Base-by-base conservation (phyloP, 2,329 filamentous ascomycete genomes). In the Cytospora schulzeri region DNA sequence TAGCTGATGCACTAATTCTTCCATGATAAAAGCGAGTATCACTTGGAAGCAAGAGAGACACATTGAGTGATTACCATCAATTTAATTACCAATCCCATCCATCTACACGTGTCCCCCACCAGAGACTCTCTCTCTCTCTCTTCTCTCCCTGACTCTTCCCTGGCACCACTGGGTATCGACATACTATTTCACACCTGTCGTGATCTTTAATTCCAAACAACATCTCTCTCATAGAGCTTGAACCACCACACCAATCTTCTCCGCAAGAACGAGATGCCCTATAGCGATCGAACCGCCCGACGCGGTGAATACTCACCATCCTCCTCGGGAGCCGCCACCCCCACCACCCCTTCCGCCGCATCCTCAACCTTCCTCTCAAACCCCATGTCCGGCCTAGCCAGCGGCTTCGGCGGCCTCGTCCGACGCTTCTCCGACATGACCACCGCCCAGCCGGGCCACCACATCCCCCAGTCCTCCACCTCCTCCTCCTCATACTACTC, bases 371-470 rank as follows among this genome's bases (percentile, higher is more conserved):
- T 71, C 56, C 68, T 76, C 29, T 66, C 75, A 22, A 71, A 68
- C 24, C 75, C 75, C 29, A 69, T 78, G 38, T 76, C 76, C 55
- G 73, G 69, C 28, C 69, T 78, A 26, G 76, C 75, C 62, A 73
- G 68, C 67, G 81, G 83, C 75, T 83, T 81, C 71, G 86, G 86
- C 38, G 88, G 88, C 22, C 80, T 92, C 59, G 85, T 91, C 68
- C 85, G 90, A 41, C 88, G 89, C 66, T 85, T 92, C 70, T 87
- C 82, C 14, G 83, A 85, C 48, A 62, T 74, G 75, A 65, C 71
- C 73, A 66, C 69, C 70, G 60, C 38, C 19, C 61, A 60, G 33
- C 59, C 52, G 8, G 55, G 22, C n/a, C 56, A 56, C 4, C 60
- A 60, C 29, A 57, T 52, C 17, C n/a, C 33, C 17, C 48, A 63